Base-by-base conservation (phyloP, 495 filamentous ascomycete species). In the Penicillium goetzii region DNA sequence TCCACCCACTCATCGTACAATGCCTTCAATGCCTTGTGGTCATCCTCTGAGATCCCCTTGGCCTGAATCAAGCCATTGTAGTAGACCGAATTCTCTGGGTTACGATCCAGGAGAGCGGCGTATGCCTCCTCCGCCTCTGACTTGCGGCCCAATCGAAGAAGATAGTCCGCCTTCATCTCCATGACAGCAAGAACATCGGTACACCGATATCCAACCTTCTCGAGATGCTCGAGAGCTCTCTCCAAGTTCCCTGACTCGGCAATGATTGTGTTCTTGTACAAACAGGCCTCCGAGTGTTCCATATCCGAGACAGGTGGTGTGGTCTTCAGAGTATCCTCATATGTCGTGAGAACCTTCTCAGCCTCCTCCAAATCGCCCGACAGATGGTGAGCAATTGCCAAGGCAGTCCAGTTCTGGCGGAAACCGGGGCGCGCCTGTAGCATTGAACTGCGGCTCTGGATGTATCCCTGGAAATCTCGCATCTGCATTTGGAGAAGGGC, bases 231-330 rank as follows among this genome's bases (percentile, higher is more conserved):
- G 73, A 99, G 73, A 19, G 95, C 95, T 68, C 88, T 83, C 68
- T 92, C 84, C 19, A 85, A 80, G 49, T 98, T 87, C 12, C 92
- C 92, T 30, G 81, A 80, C 74, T 97, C 96, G 33, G 92, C 92
- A 73, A 99, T 97, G 62, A 99, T 89, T 21, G 84, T 84, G 74
- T 98, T 99, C 78, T 96, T 97, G 79, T 99, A 99, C 74, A 99
- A 81, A 15, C 90, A 82, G 23, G 95, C 94, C 76, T 99, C 95
- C n/a, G 92, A 92, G 74, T 99, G 91, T 72, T 99, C 95, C 74
- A 89, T 84, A 75, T 99, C 95, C 19, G 85, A 81, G 67, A 89
- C 88, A 8, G 87, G 83, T 14, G 92, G 90, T 1, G 87, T 79
- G 12, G 81, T 80, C 77, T 93, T 95, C 62, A 99, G 67, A 2